A percentile compares a stretch with the other conserved stretches of the same genome.
These are phyloP conservation scores for Ophiorrhiza pumila DNA, from an alignment of 257 asterid genomes.

Conservation along the genomic window DNA sequence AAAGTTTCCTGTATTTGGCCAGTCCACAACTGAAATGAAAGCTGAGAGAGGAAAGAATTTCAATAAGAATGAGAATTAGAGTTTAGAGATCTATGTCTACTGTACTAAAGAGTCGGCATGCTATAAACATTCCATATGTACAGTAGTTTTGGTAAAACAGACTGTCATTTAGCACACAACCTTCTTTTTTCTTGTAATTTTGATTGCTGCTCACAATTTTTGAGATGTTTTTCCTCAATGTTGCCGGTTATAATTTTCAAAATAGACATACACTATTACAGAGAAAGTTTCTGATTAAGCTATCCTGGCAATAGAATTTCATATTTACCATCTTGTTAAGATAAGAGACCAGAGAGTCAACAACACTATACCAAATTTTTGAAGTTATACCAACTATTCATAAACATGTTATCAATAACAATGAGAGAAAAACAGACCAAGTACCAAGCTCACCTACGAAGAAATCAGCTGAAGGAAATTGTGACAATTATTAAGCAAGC, in stretches of 20 bases:
- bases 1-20: conserved; percentile 42
- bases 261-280: background rate
- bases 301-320: background rate
- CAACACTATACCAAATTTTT: too few species aligned
- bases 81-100: background rate
- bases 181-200: background rate
- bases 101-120: background rate
- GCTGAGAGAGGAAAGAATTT: conserved; percentile 31
- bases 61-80: background rate
- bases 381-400: background rate
- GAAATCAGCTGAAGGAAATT: background rate
- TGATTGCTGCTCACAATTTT: background rate
- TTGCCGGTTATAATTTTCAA: background rate
- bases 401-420: background rate
- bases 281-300: background rate
- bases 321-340: background rate
- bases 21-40: conserved; percentile 51
- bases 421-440: background rate
- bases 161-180: background rate
- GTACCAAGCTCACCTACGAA: background rate
- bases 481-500: background rate
- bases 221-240: background rate
- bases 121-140: background rate
- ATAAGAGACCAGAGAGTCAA: background rate
- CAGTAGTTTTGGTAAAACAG: background rate